Conservation (phyloP, 2,329 filamentous ascomycete species). For the Orbilia blumenaviensis region DNA sequence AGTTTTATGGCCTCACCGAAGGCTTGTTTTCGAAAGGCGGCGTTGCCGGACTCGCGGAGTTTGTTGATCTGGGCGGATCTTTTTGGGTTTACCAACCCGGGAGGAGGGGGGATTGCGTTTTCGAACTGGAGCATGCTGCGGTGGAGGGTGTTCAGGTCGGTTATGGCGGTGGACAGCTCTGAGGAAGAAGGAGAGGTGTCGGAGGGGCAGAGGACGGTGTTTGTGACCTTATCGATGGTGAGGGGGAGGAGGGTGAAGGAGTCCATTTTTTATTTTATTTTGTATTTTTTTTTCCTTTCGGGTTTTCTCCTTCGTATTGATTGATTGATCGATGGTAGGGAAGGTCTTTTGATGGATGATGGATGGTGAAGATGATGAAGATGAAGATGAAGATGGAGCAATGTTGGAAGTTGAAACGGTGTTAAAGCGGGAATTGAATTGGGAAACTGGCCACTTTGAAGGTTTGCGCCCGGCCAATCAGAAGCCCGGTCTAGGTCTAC, state of each 20-base stretch:
- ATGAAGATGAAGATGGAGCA: constrained; percentile 58
- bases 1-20: constrained; percentile 79
- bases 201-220: constrained; percentile 70
- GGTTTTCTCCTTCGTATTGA: neutral
- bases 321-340: no score
- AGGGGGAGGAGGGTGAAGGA: constrained; percentile 85
- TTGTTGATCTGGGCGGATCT: constrained; percentile 87
- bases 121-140: constrained; percentile 74
- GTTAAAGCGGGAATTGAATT: neutral
- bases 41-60: constrained; percentile 87
- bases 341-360: neutral
- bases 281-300: neutral
- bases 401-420: constrained; percentile 9
- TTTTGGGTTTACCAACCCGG: constrained; percentile 91
- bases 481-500: neutral
- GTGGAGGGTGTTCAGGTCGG: constrained; percentile 80
- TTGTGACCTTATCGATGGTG: constrained; percentile 80
- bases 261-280: constrained; percentile 61
- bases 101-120: constrained; percentile 77
- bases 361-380: constrained; percentile 88
- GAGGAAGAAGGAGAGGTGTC: constrained; percentile 61
- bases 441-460: constrained; percentile 18
- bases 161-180: constrained; percentile 72
- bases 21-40: constrained; percentile 79
- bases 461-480: neutral